Percentiles rank a stretch among this genome's conserved stretches.
Evolutionary conservation across 257 asterid genomes (phyloP).

Genomic region (Cynanchum wilfordii): DNA sequence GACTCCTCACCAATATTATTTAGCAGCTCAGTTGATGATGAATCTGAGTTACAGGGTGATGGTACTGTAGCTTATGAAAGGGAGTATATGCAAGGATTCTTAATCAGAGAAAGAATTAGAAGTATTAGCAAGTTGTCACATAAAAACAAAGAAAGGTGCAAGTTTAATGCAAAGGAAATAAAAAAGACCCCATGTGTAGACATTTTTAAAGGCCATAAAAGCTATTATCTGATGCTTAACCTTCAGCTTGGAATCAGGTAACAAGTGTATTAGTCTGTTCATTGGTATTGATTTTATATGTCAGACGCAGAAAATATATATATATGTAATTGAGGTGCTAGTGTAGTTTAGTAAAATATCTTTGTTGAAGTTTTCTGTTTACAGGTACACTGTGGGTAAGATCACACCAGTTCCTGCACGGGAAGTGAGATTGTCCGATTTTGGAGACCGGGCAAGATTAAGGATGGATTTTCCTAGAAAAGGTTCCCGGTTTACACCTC

Average conservation of each 20-base stretch:
- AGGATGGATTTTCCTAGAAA: conserved; percentile 83
- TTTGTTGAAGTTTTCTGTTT: conserved; percentile 60
- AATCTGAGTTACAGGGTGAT: conserved; percentile 36
- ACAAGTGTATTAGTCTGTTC: conserved; percentile 14
- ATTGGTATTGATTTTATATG: not conserved
- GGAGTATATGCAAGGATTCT: conserved; percentile 97
- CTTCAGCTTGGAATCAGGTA: conserved; percentile 98
- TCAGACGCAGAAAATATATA: not conserved
- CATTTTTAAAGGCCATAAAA: conserved; percentile 57
- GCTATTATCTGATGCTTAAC: conserved; percentile 84
- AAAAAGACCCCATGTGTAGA: conserved; percentile 41
- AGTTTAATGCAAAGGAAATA: conserved; percentile 54
- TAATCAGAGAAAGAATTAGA: conserved; percentile 65
- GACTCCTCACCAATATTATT: conserved; percentile 44
- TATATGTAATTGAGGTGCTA: not conserved
- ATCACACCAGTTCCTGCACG: conserved; percentile 91
- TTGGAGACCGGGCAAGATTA: conserved; percentile 82
- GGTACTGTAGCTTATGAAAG: conserved; percentile 65
- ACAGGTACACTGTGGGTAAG: conserved; percentile 97
- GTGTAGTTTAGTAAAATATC: conserved; percentile 12
- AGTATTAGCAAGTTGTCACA: conserved; percentile 40
- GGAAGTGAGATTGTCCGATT: conserved; percentile 84
- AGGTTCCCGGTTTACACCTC: conserved; percentile 87
- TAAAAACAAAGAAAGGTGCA: conserved; percentile 46
- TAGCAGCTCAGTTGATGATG: conserved; percentile 44